Evolutionary conservation across 768 basidiomycete genomes (phyloP).

Genomic region (Tylopilus rubrobrunneus): DNA sequence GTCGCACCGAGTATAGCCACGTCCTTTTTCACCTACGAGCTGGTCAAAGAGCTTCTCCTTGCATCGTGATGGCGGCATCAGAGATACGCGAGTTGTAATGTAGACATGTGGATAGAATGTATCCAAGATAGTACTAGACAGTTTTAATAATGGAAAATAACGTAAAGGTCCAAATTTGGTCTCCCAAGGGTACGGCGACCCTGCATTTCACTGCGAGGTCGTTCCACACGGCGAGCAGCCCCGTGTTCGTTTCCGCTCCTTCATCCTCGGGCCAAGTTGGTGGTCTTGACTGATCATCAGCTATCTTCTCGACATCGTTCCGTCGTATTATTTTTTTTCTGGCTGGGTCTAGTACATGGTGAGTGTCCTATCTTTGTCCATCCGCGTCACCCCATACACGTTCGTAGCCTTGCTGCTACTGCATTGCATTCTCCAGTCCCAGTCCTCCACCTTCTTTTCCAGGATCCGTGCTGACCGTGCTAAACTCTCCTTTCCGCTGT

Average conservation of each 20-base stretch:
- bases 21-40: slow-evolving; percentile 80
- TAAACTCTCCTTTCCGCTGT: slow-evolving; percentile 14
- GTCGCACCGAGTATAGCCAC: slow-evolving; percentile 90
- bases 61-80: slow-evolving; percentile 13
- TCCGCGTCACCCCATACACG: slow-evolving; percentile 6
- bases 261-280: slow-evolving; percentile 14
- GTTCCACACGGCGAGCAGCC: slow-evolving; percentile 19
- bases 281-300: slow-evolving; percentile 27
- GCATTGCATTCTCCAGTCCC: slow-evolving; percentile 24
- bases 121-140: not conserved
- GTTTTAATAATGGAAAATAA: slow-evolving; percentile 3
- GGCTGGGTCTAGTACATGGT: slow-evolving; percentile 24
- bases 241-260: slow-evolving; percentile 14
- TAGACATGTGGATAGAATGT: not conserved
- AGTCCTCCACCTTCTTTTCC: slow-evolving; percentile 8
- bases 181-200: not conserved
- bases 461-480: slow-evolving; percentile 14
- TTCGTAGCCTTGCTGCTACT: slow-evolving; percentile 23
- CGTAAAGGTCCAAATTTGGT: slow-evolving; percentile 10
- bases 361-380: slow-evolving; percentile 10
- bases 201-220: slow-evolving; percentile 4
- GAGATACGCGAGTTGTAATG: not conserved
- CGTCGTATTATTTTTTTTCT: no score
- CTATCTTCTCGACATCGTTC: slow-evolving; percentile 1
- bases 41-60: slow-evolving; percentile 51